Evolutionary conservation across 148 eudicot species (phyloP).

Genomic region (Gaultheria prostrata): DNA sequence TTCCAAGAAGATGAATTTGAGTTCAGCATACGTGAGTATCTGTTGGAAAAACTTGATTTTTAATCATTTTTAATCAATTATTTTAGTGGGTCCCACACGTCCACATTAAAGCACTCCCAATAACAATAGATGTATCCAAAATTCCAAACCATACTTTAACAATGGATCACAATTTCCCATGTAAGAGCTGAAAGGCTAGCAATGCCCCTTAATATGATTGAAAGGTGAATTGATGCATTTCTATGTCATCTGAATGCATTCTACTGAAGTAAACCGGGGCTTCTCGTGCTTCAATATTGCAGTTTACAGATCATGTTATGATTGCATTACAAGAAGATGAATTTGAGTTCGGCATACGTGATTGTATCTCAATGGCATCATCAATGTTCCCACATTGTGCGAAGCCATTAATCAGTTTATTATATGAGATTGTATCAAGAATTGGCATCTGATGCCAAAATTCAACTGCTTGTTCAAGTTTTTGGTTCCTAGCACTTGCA

Average conservation of each 20-base stretch:
- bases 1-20: conserved; percentile 86
- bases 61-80: too few relatives aligned
- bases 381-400: conserved; percentile 67
- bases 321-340: conserved; percentile 84
- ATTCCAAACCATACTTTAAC: too few relatives aligned
- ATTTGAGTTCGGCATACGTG: conserved; percentile 55
- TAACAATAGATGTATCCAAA: conserved; percentile 22
- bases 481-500: conserved; percentile 59
- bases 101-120: conserved; percentile 87
- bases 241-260: conserved; percentile 44
- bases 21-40: conserved; percentile 54
- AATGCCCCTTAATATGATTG: conserved; percentile 63
- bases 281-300: conserved; percentile 46
- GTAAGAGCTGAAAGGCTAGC: conserved; percentile 53
- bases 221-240: conserved; percentile 64
- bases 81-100: too few relatives aligned
- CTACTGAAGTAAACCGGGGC: conserved; percentile 48
- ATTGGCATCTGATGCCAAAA: conserved; percentile 56
- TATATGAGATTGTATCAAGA: conserved; percentile 72
- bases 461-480: conserved; percentile 47
- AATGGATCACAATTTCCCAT: too few relatives aligned
- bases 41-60: too few relatives aligned
- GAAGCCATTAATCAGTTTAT: conserved; percentile 65
- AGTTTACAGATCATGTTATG: conserved; percentile 63
- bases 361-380: conserved; percentile 48